Conservation (phyloP, 2,329 filamentous ascomycete species). For the Orbilia javanica region DNA sequence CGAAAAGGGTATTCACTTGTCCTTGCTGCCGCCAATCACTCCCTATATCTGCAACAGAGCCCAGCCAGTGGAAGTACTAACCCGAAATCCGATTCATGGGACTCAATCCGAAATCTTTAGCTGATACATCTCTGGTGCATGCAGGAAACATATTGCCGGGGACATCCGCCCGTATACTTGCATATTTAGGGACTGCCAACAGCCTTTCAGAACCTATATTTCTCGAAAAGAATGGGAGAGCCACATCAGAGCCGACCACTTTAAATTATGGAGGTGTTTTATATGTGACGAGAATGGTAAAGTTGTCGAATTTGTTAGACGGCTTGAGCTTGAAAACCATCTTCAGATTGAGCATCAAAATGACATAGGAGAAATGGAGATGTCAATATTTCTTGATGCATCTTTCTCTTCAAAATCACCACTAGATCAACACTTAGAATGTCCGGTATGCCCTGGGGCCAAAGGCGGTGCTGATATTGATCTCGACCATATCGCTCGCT, state of each 20-base stretch:
- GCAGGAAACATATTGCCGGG: constrained; percentile 22
- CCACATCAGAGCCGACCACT: constrained; percentile 14
- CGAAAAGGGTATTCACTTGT: constrained; percentile 15
- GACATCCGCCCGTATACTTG: constrained; percentile 24
- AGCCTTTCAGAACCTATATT: background rate
- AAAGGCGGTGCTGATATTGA: too few species aligned
- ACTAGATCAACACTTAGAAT: too few species aligned
- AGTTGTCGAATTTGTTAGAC: background rate
- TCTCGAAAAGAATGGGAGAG: constrained; percentile 15
- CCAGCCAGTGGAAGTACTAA: constrained; percentile 45
- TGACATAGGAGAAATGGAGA: background rate
- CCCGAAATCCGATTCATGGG: too few species aligned
- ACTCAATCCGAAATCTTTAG: too few species aligned
- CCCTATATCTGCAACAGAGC: constrained; percentile 13
- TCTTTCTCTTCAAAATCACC: background rate
- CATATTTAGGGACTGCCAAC: background rate
- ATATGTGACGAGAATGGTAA: background rate
- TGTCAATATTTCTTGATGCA: background rate
- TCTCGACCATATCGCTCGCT: constrained; percentile 9
- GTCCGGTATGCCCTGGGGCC: too few species aligned
- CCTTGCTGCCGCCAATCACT: constrained; percentile 44
- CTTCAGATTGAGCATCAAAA: background rate
- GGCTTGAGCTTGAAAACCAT: background rate
- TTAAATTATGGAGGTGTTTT: constrained; percentile 1
- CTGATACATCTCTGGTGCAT: background rate